These are phyloP conservation scores for Tephrocybe rancida DNA, from an alignment of 768 basidiomycete species.

Conservation along the genomic window DNA sequence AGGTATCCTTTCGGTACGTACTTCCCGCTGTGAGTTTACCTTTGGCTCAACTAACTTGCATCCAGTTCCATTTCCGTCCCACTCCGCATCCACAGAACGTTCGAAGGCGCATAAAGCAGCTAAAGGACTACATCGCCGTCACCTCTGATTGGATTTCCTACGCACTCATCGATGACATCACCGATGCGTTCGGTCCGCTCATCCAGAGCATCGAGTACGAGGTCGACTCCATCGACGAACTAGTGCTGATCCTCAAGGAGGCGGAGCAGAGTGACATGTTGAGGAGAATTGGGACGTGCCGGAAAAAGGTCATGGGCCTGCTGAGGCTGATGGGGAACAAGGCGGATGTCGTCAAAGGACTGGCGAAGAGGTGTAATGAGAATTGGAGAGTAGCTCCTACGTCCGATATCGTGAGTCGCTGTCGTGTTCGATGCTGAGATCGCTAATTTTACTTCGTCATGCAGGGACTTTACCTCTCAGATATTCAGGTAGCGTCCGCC, in stretches of 20 bases:
- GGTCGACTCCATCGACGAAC: constrained; percentile 98
- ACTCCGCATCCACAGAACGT: constrained; percentile 99
- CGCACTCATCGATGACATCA: constrained; percentile 98
- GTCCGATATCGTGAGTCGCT: constrained; percentile 80
- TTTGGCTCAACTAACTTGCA: not conserved
- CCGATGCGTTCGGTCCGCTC: constrained; percentile 97
- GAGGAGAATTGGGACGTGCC: constrained; percentile 92
- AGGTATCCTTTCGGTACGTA: constrained; percentile 87
- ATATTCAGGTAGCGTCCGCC: constrained; percentile 70
- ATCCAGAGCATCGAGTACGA: constrained; percentile 99
- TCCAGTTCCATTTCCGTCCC: constrained; percentile 93
- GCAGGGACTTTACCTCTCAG: constrained; percentile 92
- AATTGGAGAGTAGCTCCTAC: constrained; percentile 99
- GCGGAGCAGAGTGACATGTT: constrained; percentile 98
- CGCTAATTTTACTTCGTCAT: not conserved
- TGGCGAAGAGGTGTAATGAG: constrained; percentile 98
- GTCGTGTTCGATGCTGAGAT: not conserved
- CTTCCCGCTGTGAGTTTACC: not conserved
- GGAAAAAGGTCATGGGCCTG: constrained; percentile 99
- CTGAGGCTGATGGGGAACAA: constrained; percentile 98
- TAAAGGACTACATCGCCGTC: constrained; percentile 98
- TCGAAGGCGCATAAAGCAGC: constrained; percentile 95
- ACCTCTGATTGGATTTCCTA: constrained; percentile 99
- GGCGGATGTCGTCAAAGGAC: constrained; percentile 98
- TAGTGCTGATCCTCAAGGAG: constrained; percentile 95